Conservation (phyloP, 805 yeast genomes). For the Wickerhamiella galacta region DNA sequence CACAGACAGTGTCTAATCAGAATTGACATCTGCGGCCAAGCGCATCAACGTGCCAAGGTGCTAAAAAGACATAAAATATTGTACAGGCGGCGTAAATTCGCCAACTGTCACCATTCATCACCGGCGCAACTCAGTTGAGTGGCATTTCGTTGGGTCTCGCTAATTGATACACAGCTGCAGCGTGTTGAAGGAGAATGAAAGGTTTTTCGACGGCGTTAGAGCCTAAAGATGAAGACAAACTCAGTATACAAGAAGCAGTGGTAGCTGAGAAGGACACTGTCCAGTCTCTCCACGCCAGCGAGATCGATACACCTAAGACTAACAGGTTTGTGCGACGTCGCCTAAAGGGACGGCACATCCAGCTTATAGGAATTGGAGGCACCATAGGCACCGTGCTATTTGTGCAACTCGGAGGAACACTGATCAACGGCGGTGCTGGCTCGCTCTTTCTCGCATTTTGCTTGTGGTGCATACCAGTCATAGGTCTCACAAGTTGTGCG, state of each 20-base stretch:
- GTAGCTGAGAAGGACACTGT: no score
- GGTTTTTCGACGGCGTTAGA: no score
- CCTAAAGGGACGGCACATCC: constrained; percentile 30
- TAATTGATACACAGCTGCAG: no score
- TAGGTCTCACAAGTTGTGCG: constrained; percentile 48
- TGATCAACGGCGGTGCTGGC: constrained; percentile 55
- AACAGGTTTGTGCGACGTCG: background rate
- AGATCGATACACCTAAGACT: background rate
- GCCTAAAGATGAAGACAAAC: background rate
- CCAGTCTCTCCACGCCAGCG: background rate
- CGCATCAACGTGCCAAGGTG: no score
- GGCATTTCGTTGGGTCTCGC: no score
- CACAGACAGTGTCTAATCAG: no score
- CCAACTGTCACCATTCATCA: no score
- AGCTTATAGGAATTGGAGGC: constrained; percentile 17
- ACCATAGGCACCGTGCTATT: constrained; percentile 16
- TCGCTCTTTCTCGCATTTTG: constrained; percentile 47
- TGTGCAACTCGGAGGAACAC: constrained; percentile 25
- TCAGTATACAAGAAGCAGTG: background rate
- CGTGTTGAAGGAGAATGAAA: no score
- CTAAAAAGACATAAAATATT: no score
- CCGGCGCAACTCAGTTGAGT: no score
- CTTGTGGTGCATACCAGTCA: constrained; percentile 53
- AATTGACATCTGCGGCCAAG: no score
- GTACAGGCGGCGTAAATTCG: no score